Conservation (phyloP, 495 filamentous ascomycete genomes). For the Parmelia sp. region DNA sequence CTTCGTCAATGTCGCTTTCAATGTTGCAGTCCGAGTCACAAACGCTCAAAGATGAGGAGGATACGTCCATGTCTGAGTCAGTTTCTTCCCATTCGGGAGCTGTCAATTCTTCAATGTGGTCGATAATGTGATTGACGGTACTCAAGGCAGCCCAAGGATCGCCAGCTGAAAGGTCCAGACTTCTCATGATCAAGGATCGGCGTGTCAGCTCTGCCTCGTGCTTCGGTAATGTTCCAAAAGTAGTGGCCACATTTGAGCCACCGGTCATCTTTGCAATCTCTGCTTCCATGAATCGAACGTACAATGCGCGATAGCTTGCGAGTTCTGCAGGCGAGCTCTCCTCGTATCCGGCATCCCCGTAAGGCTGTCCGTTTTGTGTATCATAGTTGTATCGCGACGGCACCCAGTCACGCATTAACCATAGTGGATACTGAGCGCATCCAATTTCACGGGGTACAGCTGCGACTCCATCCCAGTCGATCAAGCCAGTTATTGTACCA, state of each 20-base stretch:
- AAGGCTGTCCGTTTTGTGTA: background rate
- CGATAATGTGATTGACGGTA: background rate
- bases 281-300: background rate
- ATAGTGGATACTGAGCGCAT: conserved; percentile 29
- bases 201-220: background rate
- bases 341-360: background rate
- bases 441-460: conserved; percentile 29
- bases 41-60: background rate
- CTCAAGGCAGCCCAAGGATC: background rate
- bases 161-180: background rate
- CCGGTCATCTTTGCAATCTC: background rate
- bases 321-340: conserved; percentile 10
- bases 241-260: background rate
- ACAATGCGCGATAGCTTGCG: background rate
- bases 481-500: conserved; percentile 36
- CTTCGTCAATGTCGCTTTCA: background rate
- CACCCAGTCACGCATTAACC: conserved; percentile 33
- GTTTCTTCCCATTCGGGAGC: background rate
- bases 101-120: background rate
- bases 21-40: background rate
- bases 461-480: conserved; percentile 40
- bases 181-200: background rate
- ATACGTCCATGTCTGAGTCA: background rate
- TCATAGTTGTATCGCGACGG: conserved; percentile 16
- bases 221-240: background rate